These are phyloP conservation scores for Penicillium nucicola DNA, from an alignment of 495 filamentous ascomycete genomes.

Conservation along the genomic window DNA sequence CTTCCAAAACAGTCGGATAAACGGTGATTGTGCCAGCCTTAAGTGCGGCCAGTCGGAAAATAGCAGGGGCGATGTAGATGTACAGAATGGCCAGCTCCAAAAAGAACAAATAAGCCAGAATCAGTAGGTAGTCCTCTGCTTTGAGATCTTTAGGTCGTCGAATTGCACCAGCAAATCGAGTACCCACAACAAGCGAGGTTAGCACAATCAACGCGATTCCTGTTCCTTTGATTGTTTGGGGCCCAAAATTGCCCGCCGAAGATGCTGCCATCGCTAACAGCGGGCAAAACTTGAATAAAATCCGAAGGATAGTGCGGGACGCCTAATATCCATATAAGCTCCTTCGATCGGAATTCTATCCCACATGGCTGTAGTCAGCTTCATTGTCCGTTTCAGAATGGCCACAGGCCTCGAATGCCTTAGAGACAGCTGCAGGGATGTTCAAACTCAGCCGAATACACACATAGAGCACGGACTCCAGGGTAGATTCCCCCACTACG, in stretches of 20 bases:
- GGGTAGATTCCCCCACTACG: neutral
- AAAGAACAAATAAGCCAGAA: slow-evolving; percentile 28
- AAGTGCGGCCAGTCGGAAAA: slow-evolving; percentile 21
- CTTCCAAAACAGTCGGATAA: slow-evolving; percentile 20
- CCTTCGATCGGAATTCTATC: neutral
- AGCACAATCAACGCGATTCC: slow-evolving; percentile 28
- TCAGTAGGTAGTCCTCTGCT: slow-evolving; percentile 29
- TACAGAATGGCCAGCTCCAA: slow-evolving; percentile 32
- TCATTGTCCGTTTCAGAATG: neutral
- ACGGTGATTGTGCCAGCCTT: slow-evolving; percentile 3
- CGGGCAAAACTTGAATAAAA: neutral
- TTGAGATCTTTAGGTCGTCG: slow-evolving; percentile 13
- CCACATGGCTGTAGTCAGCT: neutral
- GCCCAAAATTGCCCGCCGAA: slow-evolving; percentile 2
- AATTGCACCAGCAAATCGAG: slow-evolving; percentile 13
- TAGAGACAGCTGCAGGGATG: neutral
- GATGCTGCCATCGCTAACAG: neutral
- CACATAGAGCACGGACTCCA: neutral
- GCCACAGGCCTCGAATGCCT: too few species aligned
- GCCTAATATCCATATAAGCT: slow-evolving; percentile 1
- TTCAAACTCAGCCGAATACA: neutral
- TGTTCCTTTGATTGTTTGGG: slow-evolving; percentile 15
- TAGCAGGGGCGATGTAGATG: slow-evolving; percentile 26
- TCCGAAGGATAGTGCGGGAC: neutral
- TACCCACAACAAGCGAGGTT: slow-evolving; percentile 20